These are phyloP conservation scores for Phyllosticta paracitricarpa DNA, from an alignment of 2,329 filamentous ascomycete species.

Conservation along the genomic window DNA sequence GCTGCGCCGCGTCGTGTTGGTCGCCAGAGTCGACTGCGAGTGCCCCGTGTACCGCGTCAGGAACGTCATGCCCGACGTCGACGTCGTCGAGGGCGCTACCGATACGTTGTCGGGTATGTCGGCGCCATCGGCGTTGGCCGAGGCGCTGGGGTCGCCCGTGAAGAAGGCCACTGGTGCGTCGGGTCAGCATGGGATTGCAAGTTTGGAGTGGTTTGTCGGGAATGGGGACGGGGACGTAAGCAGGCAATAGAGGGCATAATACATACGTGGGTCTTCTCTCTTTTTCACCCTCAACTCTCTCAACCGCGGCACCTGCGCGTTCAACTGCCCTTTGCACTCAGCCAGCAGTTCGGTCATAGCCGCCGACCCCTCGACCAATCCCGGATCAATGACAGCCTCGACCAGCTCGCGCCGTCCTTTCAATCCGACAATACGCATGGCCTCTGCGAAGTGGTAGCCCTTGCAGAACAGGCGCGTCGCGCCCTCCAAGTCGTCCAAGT, in stretches of 20 bases:
- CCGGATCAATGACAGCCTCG: slow-evolving; percentile 59
- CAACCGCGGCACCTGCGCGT: slow-evolving; percentile 77
- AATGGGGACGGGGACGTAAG: background rate
- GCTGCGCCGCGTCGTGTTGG: slow-evolving; percentile 65
- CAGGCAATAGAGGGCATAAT: background rate
- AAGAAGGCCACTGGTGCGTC: slow-evolving; percentile 57
- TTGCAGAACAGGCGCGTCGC: slow-evolving; percentile 75
- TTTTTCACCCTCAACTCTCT: slow-evolving; percentile 73
- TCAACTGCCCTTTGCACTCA: slow-evolving; percentile 79
- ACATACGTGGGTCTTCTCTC: slow-evolving; percentile 57
- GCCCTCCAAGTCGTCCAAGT: slow-evolving; percentile 60
- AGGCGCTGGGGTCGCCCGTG: slow-evolving; percentile 52
- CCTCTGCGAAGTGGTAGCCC: slow-evolving; percentile 78
- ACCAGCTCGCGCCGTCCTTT: slow-evolving; percentile 52
- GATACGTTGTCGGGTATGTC: slow-evolving; percentile 90
- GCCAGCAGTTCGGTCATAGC: slow-evolving; percentile 83
- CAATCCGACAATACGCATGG: slow-evolving; percentile 64
- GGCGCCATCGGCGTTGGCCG: slow-evolving; percentile 28
- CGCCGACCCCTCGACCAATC: slow-evolving; percentile 70
- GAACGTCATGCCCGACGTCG: slow-evolving; percentile 67
- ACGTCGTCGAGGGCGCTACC: slow-evolving; percentile 73
- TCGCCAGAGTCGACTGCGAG: slow-evolving; percentile 60
- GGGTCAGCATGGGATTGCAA: background rate
- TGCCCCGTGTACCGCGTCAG: slow-evolving; percentile 81
- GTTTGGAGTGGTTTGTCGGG: background rate